These are phyloP conservation scores for Aspergillus bridgeri DNA, from an alignment of 495 filamentous ascomycete genomes.

Conservation along the genomic window DNA sequence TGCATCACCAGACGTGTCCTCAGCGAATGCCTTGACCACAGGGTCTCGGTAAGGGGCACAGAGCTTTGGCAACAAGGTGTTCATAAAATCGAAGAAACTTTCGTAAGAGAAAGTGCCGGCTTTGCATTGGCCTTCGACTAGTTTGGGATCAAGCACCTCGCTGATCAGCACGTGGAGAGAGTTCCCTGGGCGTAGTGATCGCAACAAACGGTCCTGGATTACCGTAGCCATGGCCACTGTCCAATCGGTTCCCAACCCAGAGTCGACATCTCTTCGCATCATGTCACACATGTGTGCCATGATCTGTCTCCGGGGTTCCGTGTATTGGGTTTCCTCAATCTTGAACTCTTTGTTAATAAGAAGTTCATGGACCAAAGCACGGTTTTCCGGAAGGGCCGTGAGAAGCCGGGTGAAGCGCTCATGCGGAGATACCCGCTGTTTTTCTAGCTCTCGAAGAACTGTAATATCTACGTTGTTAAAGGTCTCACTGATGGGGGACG, in stretches of 20 bases:
- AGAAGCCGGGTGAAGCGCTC: slow-evolving; percentile 52
- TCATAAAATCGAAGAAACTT: slow-evolving; percentile 88
- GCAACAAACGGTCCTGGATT: slow-evolving; percentile 77
- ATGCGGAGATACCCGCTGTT: slow-evolving; percentile 35
- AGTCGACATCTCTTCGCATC: slow-evolving; percentile 72
- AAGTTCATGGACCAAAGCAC: slow-evolving; percentile 84
- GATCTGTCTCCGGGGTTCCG: slow-evolving; percentile 48
- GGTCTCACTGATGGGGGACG: slow-evolving; percentile 46
- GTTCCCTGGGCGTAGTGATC: slow-evolving; percentile 73
- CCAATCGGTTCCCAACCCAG: slow-evolving; percentile 68
- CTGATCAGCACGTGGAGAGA: slow-evolving; percentile 80
- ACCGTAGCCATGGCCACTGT: slow-evolving; percentile 82
- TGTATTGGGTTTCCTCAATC: slow-evolving; percentile 52
- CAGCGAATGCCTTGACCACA: slow-evolving; percentile 73
- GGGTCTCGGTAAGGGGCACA: slow-evolving; percentile 89
- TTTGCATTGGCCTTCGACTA: slow-evolving; percentile 71
- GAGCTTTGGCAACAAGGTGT: slow-evolving; percentile 81
- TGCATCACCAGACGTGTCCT: slow-evolving; percentile 71
- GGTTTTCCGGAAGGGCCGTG: slow-evolving; percentile 75
- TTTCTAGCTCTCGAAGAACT: slow-evolving; percentile 37
- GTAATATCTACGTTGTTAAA: slow-evolving; percentile 39
- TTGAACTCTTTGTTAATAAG: slow-evolving; percentile 83
- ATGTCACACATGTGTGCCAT: slow-evolving; percentile 66
- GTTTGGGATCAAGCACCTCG: slow-evolving; percentile 76
- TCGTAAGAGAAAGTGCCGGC: slow-evolving; percentile 89